Evolutionary conservation across 1,139 yeast genomes (phyloP).

Genomic region (Citeromyces hawaiiensis): DNA sequence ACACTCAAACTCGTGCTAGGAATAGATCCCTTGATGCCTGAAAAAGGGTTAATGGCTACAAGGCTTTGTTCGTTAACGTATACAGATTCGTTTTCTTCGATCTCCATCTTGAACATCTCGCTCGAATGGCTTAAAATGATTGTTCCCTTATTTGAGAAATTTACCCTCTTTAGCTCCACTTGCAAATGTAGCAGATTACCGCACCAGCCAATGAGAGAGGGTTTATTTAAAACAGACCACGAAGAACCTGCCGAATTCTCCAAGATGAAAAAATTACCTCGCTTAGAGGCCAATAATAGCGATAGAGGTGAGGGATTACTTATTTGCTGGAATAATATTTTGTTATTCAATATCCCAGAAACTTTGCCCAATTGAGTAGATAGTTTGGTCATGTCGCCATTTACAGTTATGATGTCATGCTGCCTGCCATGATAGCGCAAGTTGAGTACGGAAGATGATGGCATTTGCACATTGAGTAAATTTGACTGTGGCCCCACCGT

Average conservation of each 20-base stretch:
- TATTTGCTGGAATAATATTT: constrained; percentile 16
- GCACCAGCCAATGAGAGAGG: constrained; percentile 30
- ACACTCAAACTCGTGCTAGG: constrained; percentile 10
- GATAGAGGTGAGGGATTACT: constrained; percentile 15
- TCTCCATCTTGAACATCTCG: constrained; percentile 19
- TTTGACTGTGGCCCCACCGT: constrained; percentile 30
- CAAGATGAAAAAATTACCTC: constrained; percentile 12
- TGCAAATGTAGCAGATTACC: constrained; percentile 22
- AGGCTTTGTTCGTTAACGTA: constrained; percentile 22
- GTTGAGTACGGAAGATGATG: constrained; percentile 32
- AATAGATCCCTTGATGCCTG: neutral
- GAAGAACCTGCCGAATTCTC: constrained; percentile 7
- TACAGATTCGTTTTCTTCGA: constrained; percentile 21
- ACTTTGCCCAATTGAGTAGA: constrained; percentile 13
- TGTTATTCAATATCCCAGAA: constrained; percentile 4
- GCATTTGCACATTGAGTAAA: constrained; percentile 29
- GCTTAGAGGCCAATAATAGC: constrained; percentile 13
- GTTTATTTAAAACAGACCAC: constrained; percentile 25
- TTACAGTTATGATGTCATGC: constrained; percentile 30
- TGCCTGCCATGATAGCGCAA: constrained; percentile 21
- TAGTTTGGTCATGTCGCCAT: constrained; percentile 21
- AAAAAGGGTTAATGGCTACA: constrained; percentile 16
- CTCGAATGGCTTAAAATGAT: constrained; percentile 24
- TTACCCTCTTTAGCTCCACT: constrained; percentile 4
- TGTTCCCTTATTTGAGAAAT: constrained; percentile 23